Percentiles rank a stretch among this genome's conserved stretches.
phyloP scores from a whole-genome alignment of 2,329 filamentous ascomycete genomes.

The Diaporthe longicolla region DNA sequence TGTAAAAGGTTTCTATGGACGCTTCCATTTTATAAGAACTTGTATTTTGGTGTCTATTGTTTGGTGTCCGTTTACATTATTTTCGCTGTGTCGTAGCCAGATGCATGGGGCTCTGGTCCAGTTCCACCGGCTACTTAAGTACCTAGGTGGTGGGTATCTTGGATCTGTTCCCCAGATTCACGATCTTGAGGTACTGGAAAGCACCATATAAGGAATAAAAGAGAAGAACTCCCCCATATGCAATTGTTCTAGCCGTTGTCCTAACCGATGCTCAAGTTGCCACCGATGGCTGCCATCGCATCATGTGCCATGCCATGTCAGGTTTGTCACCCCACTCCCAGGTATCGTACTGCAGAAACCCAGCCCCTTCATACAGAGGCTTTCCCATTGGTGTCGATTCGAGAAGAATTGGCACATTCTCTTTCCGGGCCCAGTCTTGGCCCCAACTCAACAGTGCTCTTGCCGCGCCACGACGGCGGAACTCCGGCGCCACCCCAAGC shows the following conservation, averaged over 20 bases:
- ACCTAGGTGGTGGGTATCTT: no score
- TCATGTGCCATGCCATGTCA: slow-evolving; percentile 18
- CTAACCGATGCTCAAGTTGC: not conserved
- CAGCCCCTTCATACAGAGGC: not conserved
- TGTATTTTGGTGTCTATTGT: no score
- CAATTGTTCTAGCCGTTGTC: not conserved
- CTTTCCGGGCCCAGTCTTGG: slow-evolving; percentile 5
- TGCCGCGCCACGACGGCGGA: not conserved
- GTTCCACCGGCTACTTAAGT: no score
- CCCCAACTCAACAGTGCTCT: not conserved
- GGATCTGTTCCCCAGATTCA: no score
- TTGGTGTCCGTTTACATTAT: no score
- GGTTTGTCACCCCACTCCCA: slow-evolving; percentile 12
- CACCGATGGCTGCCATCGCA: slow-evolving; percentile 1
- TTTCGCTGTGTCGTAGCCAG: no score
- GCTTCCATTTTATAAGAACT: no score
- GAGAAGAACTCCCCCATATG: no score
- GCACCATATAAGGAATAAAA: no score
- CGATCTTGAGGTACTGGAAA: no score
- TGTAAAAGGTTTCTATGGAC: no score
- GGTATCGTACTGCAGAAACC: not conserved
- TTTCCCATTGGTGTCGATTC: slow-evolving; percentile 7
- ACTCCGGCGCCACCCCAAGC: slow-evolving; percentile 1
- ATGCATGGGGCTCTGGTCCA: no score
- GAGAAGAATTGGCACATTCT: slow-evolving; percentile 3